phyloP scores from a whole-genome alignment of 352 stramenopile species.

The Peronospora farinosa region DNA sequence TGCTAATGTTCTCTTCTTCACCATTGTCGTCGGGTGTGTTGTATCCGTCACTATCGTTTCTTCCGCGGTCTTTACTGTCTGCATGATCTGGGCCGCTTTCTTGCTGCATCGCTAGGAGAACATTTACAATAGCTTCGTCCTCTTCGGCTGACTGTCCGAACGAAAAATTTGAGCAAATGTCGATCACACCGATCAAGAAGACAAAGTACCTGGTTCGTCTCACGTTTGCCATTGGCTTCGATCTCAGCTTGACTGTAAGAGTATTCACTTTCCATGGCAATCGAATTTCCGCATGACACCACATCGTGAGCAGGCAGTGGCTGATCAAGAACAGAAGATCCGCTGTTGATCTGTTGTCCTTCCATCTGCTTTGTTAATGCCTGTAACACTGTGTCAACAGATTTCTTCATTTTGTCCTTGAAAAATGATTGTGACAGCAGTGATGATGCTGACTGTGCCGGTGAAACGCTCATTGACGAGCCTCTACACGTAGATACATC shows the following conservation, averaged over 20 bases:
- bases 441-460: constrained; percentile 38
- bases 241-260: constrained; percentile 44
- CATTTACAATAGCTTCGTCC: constrained; percentile 43
- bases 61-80: constrained; percentile 14
- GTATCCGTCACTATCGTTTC: constrained; percentile 20
- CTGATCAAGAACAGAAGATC: not conserved
- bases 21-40: constrained; percentile 16
- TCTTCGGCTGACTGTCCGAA: constrained; percentile 24
- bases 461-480: constrained; percentile 19
- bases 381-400: constrained; percentile 47
- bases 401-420: constrained; percentile 66
- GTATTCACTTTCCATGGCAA: constrained; percentile 40
- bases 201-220: constrained; percentile 17
- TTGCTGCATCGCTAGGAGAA: constrained; percentile 47
- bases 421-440: constrained; percentile 82
- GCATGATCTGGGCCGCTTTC: constrained; percentile 7
- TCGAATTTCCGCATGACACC: constrained; percentile 38
- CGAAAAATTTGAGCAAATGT: not conserved
- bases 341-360: constrained; percentile 7
- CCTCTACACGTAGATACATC: constrained; percentile 2
- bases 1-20: constrained; percentile 16
- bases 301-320: constrained; percentile 18
- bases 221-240: constrained; percentile 2
- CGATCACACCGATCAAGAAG: not conserved
- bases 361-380: constrained; percentile 30